These are phyloP conservation scores for Grigorovia jiainica DNA, from an alignment of 805 yeast genomes.

Conservation along the genomic window DNA sequence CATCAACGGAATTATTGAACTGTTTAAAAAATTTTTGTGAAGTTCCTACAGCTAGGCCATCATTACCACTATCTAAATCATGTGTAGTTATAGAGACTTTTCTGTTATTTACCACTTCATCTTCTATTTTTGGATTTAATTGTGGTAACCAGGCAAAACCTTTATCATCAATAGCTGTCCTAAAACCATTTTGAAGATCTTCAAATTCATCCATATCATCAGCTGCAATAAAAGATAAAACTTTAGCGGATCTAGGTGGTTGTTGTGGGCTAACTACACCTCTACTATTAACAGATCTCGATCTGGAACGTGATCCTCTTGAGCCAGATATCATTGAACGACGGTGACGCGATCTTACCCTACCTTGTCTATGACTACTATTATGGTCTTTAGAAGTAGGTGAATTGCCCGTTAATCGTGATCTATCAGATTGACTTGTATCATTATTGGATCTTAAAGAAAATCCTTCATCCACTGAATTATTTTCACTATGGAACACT, in stretches of 20 bases:
- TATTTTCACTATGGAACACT: not conserved
- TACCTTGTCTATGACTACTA: conserved; percentile 4
- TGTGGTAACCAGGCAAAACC: conserved; percentile 27
- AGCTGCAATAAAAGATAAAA: conserved; percentile 22
- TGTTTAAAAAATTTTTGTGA: not conserved
- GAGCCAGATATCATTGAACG: not conserved
- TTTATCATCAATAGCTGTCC: conserved; percentile 17
- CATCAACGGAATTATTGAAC: not conserved
- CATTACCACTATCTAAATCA: not conserved
- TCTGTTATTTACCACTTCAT: conserved; percentile 4
- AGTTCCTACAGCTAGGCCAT: not conserved
- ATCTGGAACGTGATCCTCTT: conserved; percentile 2
- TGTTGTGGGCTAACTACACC: conserved; percentile 8
- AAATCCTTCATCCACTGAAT: not conserved
- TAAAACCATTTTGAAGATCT: conserved; percentile 25
- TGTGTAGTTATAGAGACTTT: too few relatives aligned
- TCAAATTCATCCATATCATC: conserved; percentile 28
- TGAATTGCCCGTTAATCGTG: not conserved
- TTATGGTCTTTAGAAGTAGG: conserved; percentile 5
- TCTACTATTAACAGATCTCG: conserved; percentile 5
- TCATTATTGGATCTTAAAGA: conserved; percentile 3
- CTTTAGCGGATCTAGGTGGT: conserved; percentile 20
- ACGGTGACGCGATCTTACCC: not conserved
- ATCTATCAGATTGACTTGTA: not conserved
- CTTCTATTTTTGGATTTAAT: conserved; percentile 3